Conservation (phyloP, 2,329 filamentous ascomycete species). For the Penicillium sp. region DNA sequence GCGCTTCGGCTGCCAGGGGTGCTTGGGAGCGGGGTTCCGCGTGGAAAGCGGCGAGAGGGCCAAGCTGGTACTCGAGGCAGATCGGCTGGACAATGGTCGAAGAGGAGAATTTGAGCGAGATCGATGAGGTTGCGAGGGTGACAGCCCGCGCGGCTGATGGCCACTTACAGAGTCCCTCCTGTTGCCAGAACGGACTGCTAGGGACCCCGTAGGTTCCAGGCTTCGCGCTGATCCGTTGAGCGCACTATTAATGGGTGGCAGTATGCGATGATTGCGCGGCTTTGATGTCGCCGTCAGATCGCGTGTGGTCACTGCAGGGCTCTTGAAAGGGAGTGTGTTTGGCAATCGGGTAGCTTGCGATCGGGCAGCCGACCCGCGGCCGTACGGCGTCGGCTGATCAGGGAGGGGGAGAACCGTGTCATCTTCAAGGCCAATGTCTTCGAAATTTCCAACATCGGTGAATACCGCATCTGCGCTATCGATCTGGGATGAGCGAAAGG, state of each 20-base stretch:
- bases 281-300: constrained; percentile 30
- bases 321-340: constrained; percentile 24
- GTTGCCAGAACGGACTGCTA: constrained; percentile 20
- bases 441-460: constrained; percentile 75
- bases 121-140: constrained; percentile 25
- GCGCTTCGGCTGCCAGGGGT: constrained; percentile 40
- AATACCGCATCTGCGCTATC: constrained; percentile 63
- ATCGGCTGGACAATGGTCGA: constrained; percentile 20
- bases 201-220: constrained; percentile 23
- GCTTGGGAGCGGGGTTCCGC: constrained; percentile 27
- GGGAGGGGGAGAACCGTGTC: constrained; percentile 45
- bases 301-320: constrained; percentile 25
- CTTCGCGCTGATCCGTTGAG: constrained; percentile 22
- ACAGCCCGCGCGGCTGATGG: constrained; percentile 22
- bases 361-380: constrained; percentile 22
- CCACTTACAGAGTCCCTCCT: constrained; percentile 19
- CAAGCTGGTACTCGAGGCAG: constrained; percentile 24
- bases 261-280: constrained; percentile 17
- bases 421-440: constrained; percentile 84
- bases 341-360: constrained; percentile 24
- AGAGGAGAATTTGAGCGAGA: constrained; percentile 28
- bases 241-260: constrained; percentile 21
- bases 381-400: constrained; percentile 25
- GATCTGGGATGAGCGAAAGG: constrained; percentile 70
- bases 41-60: constrained; percentile 22